A percentile compares a stretch with the other conserved stretches of the same genome.
Conservation (phyloP, 2,329 filamentous ascomycete genomes). For the Cephalotrichum gorgonifer region DNA sequence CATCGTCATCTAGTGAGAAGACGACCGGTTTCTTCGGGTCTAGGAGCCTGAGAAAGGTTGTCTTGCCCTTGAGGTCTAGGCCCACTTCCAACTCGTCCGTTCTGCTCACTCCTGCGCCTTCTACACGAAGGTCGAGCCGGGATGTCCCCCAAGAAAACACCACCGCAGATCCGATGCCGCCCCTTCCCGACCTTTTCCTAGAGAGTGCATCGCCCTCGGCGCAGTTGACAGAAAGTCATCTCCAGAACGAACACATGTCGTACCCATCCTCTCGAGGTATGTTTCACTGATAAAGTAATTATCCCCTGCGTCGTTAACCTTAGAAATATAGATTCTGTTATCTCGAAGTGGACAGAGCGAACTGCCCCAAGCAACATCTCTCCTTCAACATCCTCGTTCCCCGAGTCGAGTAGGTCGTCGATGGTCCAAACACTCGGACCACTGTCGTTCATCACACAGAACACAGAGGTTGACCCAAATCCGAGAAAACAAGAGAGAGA, state of each 20-base stretch:
- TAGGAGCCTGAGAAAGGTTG: constrained; percentile 24
- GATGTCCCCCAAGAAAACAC: background rate
- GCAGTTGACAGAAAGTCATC: background rate
- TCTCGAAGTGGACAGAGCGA: constrained; percentile 32
- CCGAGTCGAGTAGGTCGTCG: constrained; percentile 19
- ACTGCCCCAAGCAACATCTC: constrained; percentile 20
- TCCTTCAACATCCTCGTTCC: constrained; percentile 19
- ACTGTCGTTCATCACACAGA: constrained; percentile 30
- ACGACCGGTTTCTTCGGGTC: constrained; percentile 33
- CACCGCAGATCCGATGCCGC: background rate
- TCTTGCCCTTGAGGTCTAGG: constrained; percentile 10
- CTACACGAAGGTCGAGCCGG: background rate
- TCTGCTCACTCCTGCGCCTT: background rate
- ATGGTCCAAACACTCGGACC: constrained; percentile 28
- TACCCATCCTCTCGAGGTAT: constrained; percentile 3
- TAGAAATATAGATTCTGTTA: constrained; percentile 25
- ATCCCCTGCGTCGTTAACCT: background rate
- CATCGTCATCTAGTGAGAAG: constrained; percentile 27
- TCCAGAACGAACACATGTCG: background rate
- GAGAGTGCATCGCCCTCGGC: background rate
- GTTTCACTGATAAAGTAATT: background rate
- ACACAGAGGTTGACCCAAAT: constrained; percentile 25
- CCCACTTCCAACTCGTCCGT: constrained; percentile 8
- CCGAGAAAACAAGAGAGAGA: constrained; percentile 19
- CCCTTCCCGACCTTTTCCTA: background rate